These are phyloP conservation scores for Ananas comosus DNA, from an alignment of 176 grass and related monocot genomes.

Conservation along the genomic window DNA sequence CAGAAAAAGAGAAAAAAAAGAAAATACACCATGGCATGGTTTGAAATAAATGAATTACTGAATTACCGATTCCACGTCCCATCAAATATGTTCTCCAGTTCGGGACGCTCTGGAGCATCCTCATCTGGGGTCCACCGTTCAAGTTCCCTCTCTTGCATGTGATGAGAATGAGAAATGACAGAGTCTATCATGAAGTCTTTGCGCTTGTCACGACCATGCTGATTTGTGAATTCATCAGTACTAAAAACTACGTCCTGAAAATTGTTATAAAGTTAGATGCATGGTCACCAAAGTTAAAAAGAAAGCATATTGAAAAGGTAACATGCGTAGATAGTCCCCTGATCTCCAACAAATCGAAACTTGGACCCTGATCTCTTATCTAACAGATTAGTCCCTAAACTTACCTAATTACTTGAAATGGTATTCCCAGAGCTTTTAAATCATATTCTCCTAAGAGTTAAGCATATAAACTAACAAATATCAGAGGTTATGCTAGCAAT, in stretches of 20 bases:
- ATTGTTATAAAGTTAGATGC: constrained; percentile 17
- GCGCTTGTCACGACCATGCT: constrained; percentile 61
- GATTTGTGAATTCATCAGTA: constrained; percentile 51
- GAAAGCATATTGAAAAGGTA: too few relatives aligned
- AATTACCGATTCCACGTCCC: constrained; percentile 67
- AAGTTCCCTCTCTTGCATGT: constrained; percentile 79
- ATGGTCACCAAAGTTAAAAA: too few relatives aligned
- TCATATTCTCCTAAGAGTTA: too few relatives aligned
- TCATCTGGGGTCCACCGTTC: constrained; percentile 86
- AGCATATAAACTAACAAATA: too few relatives aligned
- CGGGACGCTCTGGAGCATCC: constrained; percentile 70
- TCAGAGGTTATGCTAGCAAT: too few relatives aligned
- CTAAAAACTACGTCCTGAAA: constrained; percentile 73
- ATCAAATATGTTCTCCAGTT: constrained; percentile 62
- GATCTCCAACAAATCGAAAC: too few relatives aligned
- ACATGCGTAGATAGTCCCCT: too few relatives aligned
- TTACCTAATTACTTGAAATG: too few relatives aligned
- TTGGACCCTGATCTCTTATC: too few relatives aligned
- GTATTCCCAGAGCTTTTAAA: too few relatives aligned
- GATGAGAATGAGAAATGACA: constrained; percentile 74
- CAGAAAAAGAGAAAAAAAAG: neutral
- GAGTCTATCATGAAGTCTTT: constrained; percentile 96
- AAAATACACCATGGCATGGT: neutral
- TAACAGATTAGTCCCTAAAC: too few relatives aligned
- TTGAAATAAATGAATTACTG: neutral